phyloP scores from a whole-genome alignment of 768 basidiomycete genomes.

The Tephrocybe rancida region DNA sequence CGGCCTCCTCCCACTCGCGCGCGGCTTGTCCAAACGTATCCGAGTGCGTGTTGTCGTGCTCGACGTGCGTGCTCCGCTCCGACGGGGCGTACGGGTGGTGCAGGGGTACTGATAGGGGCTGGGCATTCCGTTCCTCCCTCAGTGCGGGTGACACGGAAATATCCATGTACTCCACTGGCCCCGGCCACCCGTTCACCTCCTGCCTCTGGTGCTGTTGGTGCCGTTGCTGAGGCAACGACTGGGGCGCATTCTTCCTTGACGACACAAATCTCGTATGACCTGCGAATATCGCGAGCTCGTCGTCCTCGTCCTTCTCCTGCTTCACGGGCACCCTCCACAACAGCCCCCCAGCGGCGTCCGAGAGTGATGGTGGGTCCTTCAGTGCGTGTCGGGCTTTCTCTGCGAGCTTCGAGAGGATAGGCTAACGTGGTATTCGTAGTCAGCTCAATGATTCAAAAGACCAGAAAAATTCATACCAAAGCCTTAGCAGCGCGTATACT shows the following conservation, averaged over 20 bases:
- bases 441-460: not conserved
- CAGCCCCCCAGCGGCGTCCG: slow-evolving; percentile 37
- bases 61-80: slow-evolving; percentile 12
- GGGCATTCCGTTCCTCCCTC: slow-evolving; percentile 3
- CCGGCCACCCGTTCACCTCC: slow-evolving; percentile 5
- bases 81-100: slow-evolving; percentile 21
- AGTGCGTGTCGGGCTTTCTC: slow-evolving; percentile 71
- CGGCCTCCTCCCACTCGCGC: not conserved
- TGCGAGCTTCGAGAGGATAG: slow-evolving; percentile 57
- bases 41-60: not conserved
- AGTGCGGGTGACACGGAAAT: not conserved
- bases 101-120: not conserved
- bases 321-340: slow-evolving; percentile 44
- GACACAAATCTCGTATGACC: slow-evolving; percentile 68
- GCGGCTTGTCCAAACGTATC: slow-evolving; percentile 1
- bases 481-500: slow-evolving; percentile 69
- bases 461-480: slow-evolving; percentile 43
- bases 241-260: slow-evolving; percentile 31
- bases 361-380: slow-evolving; percentile 31
- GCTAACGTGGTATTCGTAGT: slow-evolving; percentile 35
- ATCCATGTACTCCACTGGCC: not conserved
- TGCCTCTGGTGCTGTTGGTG: not conserved
- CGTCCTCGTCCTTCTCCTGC: slow-evolving; percentile 57
- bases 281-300: slow-evolving; percentile 71
- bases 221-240: not conserved